Evolutionary conservation across 148 eudicot genomes (phyloP).

Genomic region (Fagopyrum tataricum): DNA sequence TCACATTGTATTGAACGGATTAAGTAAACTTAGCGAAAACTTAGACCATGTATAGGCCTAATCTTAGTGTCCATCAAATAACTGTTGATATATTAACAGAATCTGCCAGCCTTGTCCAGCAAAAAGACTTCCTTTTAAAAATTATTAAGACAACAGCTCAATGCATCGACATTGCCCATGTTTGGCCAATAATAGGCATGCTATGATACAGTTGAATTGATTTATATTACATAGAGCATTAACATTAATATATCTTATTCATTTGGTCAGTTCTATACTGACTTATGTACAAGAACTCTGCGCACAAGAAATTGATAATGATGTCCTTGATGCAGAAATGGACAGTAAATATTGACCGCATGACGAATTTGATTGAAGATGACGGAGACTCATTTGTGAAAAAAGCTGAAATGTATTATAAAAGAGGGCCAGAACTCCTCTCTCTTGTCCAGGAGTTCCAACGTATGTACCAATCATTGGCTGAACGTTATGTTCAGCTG

Average conservation of each 20-base stretch:
- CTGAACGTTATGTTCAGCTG: conserved; percentile 77
- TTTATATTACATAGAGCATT: neutral
- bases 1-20: neutral
- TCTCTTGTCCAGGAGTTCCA: conserved; percentile 77
- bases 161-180: neutral
- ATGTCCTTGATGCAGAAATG: conserved; percentile 47
- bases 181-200: neutral
- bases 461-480: conserved; percentile 65
- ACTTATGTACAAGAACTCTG: neutral
- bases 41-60: neutral
- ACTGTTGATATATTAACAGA: neutral
- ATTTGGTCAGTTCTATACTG: neutral
- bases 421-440: conserved; percentile 67
- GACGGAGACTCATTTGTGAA: conserved; percentile 88
- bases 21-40: neutral
- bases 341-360: conserved; percentile 55
- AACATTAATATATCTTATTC: neutral
- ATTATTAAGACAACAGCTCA: neutral
- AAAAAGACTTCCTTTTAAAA: neutral
- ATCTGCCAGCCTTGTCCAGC: neutral
- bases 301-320: neutral
- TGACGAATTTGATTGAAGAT: conserved; percentile 77
- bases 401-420: conserved; percentile 82
- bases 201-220: neutral
- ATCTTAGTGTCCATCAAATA: neutral